Evolutionary conservation across 140 eudicot species (phyloP).

Genomic region (Flaveria floridana): DNA sequence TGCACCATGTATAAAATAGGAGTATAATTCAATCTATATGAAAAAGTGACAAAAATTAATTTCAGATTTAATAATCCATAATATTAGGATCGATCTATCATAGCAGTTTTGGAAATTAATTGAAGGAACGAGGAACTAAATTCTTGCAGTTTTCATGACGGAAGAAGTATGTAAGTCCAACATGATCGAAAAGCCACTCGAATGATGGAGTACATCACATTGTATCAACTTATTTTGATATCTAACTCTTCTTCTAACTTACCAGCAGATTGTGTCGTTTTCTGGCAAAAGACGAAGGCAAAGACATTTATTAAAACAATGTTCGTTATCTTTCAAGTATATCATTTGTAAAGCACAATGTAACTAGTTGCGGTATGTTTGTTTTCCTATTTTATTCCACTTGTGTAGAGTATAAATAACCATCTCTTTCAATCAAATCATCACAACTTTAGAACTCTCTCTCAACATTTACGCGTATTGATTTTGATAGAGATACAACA

Average conservation of each 20-base stretch:
- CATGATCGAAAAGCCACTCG: too few relatives aligned
- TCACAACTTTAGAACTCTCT: background rate
- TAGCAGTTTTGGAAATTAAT: too few relatives aligned
- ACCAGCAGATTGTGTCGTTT: background rate
- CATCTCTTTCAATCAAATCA: constrained; percentile 3
- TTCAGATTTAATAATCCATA: too few relatives aligned
- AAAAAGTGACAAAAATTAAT: too few relatives aligned
- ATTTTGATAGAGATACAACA: background rate
- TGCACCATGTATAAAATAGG: too few relatives aligned
- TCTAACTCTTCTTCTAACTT: background rate
- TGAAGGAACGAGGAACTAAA: too few relatives aligned
- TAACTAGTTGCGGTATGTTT: background rate
- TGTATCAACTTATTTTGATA: background rate
- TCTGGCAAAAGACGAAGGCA: background rate
- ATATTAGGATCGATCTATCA: too few relatives aligned
- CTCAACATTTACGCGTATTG: background rate
- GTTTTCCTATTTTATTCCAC: background rate
- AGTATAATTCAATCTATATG: too few relatives aligned
- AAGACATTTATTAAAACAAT: background rate
- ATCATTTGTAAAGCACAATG: constrained; percentile 28
- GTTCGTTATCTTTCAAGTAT: background rate
- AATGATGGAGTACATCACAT: too few relatives aligned
- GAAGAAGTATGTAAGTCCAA: too few relatives aligned
- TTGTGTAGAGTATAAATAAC: constrained; percentile 23
- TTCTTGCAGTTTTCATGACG: too few relatives aligned